These are phyloP conservation scores for Ichthyophonus hoferi DNA, from an alignment of 208 protist genomes.

Conservation along the genomic window DNA sequence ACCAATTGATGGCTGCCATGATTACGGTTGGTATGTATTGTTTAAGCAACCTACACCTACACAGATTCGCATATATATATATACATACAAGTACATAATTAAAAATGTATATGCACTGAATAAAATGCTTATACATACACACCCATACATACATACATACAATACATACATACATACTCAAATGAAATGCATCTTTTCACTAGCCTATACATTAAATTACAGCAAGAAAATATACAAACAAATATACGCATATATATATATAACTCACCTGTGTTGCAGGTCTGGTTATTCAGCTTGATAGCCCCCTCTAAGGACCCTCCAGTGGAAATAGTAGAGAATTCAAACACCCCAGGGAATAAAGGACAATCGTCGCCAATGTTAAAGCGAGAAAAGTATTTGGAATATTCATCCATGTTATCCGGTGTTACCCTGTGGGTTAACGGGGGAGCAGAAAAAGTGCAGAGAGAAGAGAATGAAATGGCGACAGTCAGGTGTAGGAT, in stretches of 20 bases:
- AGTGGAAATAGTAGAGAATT: conserved; percentile 64
- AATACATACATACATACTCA: neutral
- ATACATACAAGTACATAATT: neutral
- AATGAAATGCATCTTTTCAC: too few relatives aligned
- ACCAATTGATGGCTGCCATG: conserved; percentile 78
- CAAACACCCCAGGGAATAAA: conserved; percentile 77
- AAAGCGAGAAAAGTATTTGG: conserved; percentile 45
- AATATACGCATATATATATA: too few relatives aligned
- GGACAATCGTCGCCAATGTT: conserved; percentile 74
- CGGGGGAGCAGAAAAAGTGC: too few relatives aligned
- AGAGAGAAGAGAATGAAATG: too few relatives aligned
- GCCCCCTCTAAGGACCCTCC: conserved; percentile 88
- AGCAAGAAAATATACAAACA: too few relatives aligned
- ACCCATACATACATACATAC: neutral
- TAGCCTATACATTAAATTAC: too few relatives aligned
- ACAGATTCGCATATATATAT: neutral
- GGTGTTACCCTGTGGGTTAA: conserved; percentile 48
- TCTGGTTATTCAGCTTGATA: conserved; percentile 79
- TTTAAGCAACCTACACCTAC: neutral
- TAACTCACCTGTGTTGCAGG: neutral
- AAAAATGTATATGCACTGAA: neutral
- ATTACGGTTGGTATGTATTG: neutral
- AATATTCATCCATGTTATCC: conserved; percentile 42
- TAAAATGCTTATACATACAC: neutral
- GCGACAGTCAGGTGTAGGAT: too few relatives aligned